Base-by-base conservation (phyloP, 257 asterid genomes). In the Leonotis leonurus region DNA sequence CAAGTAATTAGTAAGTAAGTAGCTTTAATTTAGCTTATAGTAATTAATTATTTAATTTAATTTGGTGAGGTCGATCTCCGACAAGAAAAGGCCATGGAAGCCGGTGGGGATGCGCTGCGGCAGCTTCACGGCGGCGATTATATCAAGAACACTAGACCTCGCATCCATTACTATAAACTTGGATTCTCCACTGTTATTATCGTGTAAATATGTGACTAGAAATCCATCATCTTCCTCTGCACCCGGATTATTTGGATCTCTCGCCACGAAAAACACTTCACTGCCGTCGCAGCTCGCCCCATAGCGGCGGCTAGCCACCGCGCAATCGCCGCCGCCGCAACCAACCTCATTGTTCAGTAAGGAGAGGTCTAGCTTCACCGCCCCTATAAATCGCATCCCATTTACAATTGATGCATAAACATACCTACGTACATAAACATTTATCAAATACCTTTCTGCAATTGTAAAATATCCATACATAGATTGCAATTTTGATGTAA, bases 101-200 rank as follows among this genome's bases (percentile, higher is more conserved):
- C 56, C 60, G 3, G 3, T 8, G 1, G 94, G 94, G 8, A 87
- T 83, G 43, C 95, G 70, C 16, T 40, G 75, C 4, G 94, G 95
- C 61, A 85, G 55, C 64, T 62, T 75, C 8, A 87, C 86, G n/a
- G 65, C 75, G 2, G 85, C 94, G 17, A 85, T 62, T 24, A 65
- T 76, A 1, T 87, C 81, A 25, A 87, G 91, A 56, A n/a, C 62
- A 0, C 81, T 84, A 2, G 94, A 82, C 54, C 65, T 77, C 0
- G 94, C 86, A 70, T 87, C 89, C 94, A 85, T 85, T 3, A 83
- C 91, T 12, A 85, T 4, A 25, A 81, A 83, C 5, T 6, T 73
- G 0, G 96, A 85, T 32, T 85, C 91, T 37, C 74, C 4, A 8
- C 10, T 32, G 17, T 21, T 46, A 2, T 13, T 56, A 20, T 45